A percentile compares a stretch with the other conserved stretches of the same genome.
Evolutionary conservation across 306 rosid genomes (phyloP).

Genomic region (Rosa rugosa): DNA sequence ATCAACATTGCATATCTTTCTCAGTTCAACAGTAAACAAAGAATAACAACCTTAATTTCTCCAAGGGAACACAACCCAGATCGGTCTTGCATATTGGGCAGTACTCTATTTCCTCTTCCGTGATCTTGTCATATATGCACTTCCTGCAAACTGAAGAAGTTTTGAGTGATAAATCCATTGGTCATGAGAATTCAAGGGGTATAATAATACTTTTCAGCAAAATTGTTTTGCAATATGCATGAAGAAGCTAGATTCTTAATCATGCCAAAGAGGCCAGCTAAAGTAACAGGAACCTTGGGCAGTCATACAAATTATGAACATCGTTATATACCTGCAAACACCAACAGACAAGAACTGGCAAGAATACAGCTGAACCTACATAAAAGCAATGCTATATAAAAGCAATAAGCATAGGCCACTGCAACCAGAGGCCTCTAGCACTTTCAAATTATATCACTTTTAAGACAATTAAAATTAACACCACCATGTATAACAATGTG

Average conservation of each 20-base stretch:
- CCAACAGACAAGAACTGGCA: not conserved
- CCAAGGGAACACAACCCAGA: slow-evolving; percentile 61
- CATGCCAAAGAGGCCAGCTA: not conserved
- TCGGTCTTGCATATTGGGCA: slow-evolving; percentile 74
- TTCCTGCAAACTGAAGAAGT: slow-evolving; percentile 80
- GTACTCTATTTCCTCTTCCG: slow-evolving; percentile 53
- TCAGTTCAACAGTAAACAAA: not conserved
- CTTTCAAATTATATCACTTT: not conserved
- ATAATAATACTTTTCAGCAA: not conserved
- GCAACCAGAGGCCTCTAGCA: not conserved
- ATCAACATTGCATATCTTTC: not conserved
- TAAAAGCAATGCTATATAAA: slow-evolving; percentile 1
- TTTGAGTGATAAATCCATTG: slow-evolving; percentile 19
- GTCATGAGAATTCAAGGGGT: not conserved
- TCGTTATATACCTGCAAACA: not conserved
- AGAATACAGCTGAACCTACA: not conserved
- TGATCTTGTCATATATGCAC: slow-evolving; percentile 63
- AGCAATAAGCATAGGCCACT: too few relatives aligned
- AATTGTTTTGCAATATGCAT: not conserved
- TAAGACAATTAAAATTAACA: not conserved
- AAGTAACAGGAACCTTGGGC: not conserved
- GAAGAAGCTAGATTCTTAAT: slow-evolving; percentile 9
- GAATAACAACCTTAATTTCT: slow-evolving; percentile 60
- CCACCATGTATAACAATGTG: slow-evolving; percentile 8
- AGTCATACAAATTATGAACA: not conserved